Evolutionary conservation across 805 yeast species (phyloP).

Genomic region (Spathaspora girioi): DNA sequence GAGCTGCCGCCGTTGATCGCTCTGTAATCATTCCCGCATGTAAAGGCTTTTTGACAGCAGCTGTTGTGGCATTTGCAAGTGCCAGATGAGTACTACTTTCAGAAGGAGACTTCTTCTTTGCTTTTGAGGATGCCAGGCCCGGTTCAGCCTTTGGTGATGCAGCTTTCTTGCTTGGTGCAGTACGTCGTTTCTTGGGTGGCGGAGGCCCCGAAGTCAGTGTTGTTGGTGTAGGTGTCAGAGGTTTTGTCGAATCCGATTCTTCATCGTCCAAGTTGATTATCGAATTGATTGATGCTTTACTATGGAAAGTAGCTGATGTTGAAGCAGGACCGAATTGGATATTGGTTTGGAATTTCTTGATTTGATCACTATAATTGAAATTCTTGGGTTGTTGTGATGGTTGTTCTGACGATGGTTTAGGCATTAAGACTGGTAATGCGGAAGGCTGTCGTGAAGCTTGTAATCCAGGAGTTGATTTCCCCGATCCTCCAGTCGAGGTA

Average conservation of each 20-base stretch:
- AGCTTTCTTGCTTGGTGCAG: conserved; percentile 14
- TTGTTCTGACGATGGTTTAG: conserved; percentile 10
- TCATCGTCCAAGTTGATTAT: conserved; percentile 37
- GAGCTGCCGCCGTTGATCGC: conserved; percentile 10
- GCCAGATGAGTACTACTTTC: conserved; percentile 1
- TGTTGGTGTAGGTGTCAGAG: conserved; percentile 9
- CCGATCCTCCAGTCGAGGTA: background rate
- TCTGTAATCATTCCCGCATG: conserved; percentile 16
- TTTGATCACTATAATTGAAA: conserved; percentile 17
- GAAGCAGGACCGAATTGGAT: conserved; percentile 16
- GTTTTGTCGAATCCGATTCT: conserved; percentile 12
- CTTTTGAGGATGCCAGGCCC: background rate
- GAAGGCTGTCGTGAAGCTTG: conserved; percentile 1
- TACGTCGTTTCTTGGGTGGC: conserved; percentile 12
- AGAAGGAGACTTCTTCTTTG: conserved; percentile 1
- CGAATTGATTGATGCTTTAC: conserved; percentile 37
- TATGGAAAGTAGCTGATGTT: conserved; percentile 8
- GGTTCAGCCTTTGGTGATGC: conserved; percentile 9
- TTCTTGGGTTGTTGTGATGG: background rate
- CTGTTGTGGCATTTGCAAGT: conserved; percentile 6
- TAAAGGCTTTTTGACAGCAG: conserved; percentile 4
- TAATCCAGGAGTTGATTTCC: background rate
- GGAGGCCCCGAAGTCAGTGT: conserved; percentile 1
- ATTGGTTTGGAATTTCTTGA: conserved; percentile 29
- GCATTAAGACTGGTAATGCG: conserved; percentile 14